Conservation (phyloP, 202 grass and related monocot genomes). For the Carex arenaria region DNA sequence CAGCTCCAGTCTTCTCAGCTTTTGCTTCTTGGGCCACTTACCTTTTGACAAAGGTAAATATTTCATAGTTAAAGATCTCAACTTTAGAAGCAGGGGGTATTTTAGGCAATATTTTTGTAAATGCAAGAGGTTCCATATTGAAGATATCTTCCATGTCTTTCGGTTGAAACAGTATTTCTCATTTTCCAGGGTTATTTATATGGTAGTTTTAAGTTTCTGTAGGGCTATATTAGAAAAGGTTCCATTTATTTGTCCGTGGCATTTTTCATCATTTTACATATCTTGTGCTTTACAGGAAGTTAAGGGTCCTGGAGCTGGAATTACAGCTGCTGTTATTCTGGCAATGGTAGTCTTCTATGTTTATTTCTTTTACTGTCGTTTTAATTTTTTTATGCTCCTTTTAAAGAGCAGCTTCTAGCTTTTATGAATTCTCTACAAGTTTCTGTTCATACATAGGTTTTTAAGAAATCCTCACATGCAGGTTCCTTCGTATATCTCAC, state of each 20-base stretch:
- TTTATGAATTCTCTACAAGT: not conserved
- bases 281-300: conserved; percentile 63
- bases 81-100: not conserved
- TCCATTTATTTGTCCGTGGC: not conserved
- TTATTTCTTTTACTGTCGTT: not conserved
- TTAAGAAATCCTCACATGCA: conserved; percentile 25
- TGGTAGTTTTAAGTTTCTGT: not conserved
- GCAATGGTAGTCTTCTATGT: conserved; percentile 62
- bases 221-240: not conserved
- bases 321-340: conserved; percentile 84
- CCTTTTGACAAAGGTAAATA: conserved; percentile 80
- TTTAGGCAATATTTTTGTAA: not conserved
- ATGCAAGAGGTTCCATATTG: not conserved
- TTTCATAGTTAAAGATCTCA: conserved; percentile 9
- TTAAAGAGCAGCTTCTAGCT: not conserved
- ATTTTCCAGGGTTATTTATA: not conserved
- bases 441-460: not conserved
- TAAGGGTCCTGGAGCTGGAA: conserved; percentile 94
- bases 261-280: conserved; percentile 14
- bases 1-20: conserved; percentile 95
- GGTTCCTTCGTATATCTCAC: conserved; percentile 98
- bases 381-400: not conserved
- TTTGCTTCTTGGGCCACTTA: conserved; percentile 93
- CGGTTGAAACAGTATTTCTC: conserved; percentile 1
- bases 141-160: not conserved